Evolutionary conservation across 306 rosid species (phyloP), one percentile per base, ranked within the genome.

Genomic region (Morella rubra): DNA sequence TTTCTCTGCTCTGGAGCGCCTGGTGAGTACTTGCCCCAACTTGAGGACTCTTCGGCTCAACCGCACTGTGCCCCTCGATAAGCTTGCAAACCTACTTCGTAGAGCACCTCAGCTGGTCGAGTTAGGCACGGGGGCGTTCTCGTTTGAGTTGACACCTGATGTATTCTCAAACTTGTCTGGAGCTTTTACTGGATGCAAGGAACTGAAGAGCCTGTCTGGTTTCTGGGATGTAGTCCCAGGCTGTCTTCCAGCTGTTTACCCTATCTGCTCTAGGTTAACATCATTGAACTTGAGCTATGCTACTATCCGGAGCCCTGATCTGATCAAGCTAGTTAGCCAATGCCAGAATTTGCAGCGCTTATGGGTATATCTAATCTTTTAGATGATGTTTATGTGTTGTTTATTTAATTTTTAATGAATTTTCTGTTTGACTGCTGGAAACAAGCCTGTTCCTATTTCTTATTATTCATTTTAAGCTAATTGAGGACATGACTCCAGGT

Each of bases 161-260:
- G 86, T 91, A 44, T 87, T 84, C 68, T 73, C 91, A 3, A 93
- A 87, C 82, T 78, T 92, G 40, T 60, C 79, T 0, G 82, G 81
- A 16, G 89, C 90, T 13, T 74, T 92, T 61, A 81, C 89, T 5
- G 84, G 82, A 62, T 96, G 97, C 82, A 85, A 84, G 79, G 84
- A 81, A 75, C 78, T 96, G 83, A 88, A 80, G 84, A 55, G 87
- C 82, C 77, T 96, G 59, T 92, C 98, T 58, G 96, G 97, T 24
- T 91, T 92, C 68, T 96, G 99, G 99, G 99, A 96, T 32, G 93
- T 85, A 20, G 91, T 89, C 54, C 96, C 97, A 5, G 80, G 87
- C 10, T 91, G 83, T 75, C 90, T 95, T 76, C 87, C 96, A 32
- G 91, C 91, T 14, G 86, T 91, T 59, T 88, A 89, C 81, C 89